These are phyloP conservation scores for Lentithecium fluviatile DNA, from an alignment of 495 filamentous ascomycete species.

Conservation along the genomic window DNA sequence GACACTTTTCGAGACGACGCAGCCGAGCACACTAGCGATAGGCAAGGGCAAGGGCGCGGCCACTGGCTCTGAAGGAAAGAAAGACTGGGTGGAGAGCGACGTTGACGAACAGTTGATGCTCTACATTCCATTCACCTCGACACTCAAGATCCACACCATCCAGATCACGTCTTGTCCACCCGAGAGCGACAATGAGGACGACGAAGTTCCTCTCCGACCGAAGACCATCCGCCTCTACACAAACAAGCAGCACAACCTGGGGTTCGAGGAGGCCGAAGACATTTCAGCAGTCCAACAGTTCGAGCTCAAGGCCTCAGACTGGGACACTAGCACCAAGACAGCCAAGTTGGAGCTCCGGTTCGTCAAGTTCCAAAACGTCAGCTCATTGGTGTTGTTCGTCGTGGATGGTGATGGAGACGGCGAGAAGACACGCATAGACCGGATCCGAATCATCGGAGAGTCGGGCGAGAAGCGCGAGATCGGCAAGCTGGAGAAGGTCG, in stretches of 20 bases:
- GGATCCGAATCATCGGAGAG: conserved; percentile 84
- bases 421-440: conserved; percentile 84
- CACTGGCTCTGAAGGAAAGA: conserved; percentile 45
- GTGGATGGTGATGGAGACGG: conserved; percentile 81
- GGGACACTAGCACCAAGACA: conserved; percentile 82
- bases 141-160: conserved; percentile 85
- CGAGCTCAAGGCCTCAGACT: conserved; percentile 69
- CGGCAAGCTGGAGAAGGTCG: conserved; percentile 95
- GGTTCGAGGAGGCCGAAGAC: conserved; percentile 94
- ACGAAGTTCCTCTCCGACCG: conserved; percentile 81
- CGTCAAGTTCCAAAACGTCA: conserved; percentile 95
- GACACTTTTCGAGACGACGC: conserved; percentile 67
- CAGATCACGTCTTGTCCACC: conserved; percentile 82
- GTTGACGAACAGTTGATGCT: conserved; percentile 98
- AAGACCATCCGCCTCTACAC: conserved; percentile 78
- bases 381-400: conserved; percentile 82
- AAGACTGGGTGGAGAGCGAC: conserved; percentile 96
- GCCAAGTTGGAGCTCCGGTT: conserved; percentile 80
- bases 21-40: conserved; percentile 61
- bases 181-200: conserved; percentile 48
- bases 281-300: conserved; percentile 73
- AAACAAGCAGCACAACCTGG: conserved; percentile 83
- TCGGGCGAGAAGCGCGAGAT: conserved; percentile 87
- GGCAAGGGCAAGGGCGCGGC: conserved; percentile 53
- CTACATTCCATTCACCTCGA: conserved; percentile 85